Percentiles rank a stretch among this genome's conserved stretches.
Evolutionary conservation across 257 asterid species (phyloP).

Genomic region (Nicotiana tomentosiformis): DNA sequence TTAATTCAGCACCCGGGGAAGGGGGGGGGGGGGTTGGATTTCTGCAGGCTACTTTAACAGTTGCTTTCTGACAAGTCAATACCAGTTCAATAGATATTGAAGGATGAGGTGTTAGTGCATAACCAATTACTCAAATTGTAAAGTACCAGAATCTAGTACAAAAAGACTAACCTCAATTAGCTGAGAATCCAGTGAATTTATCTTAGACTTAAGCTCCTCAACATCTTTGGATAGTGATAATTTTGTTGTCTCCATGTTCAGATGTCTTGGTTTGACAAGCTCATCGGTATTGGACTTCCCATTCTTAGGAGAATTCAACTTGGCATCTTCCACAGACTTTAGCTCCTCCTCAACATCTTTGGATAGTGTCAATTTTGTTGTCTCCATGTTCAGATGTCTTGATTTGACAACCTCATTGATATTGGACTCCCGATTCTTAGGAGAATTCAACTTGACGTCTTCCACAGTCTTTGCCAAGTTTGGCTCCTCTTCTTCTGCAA

Average conservation of each 20-base stretch:
- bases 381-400: neutral
- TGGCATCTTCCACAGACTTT: neutral
- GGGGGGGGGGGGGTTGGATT: neutral
- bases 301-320: too few species aligned
- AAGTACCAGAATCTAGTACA: neutral
- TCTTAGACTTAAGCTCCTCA: constrained; percentile 37
- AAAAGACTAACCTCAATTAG: constrained; percentile 53
- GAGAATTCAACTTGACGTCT: constrained; percentile 24
- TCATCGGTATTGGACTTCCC: neutral
- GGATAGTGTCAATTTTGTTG: neutral
- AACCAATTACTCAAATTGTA: constrained; percentile 8
- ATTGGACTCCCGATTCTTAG: constrained; percentile 7
- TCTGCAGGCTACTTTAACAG: neutral
- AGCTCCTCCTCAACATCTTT: neutral
- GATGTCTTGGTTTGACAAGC: neutral
- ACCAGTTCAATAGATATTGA: neutral
- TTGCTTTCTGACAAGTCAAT: neutral
- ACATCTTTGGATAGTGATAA: constrained; percentile 8
- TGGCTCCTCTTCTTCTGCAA: constrained; percentile 15
- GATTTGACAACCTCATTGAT: constrained; percentile 17
- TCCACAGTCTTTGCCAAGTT: neutral
- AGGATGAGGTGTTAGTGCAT: constrained; percentile 5
- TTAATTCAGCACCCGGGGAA: neutral
- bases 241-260: neutral
- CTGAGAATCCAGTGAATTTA: constrained; percentile 48